phyloP scores from a whole-genome alignment of 495 filamentous ascomycete species.

The Hypoxylon perforatum region DNA sequence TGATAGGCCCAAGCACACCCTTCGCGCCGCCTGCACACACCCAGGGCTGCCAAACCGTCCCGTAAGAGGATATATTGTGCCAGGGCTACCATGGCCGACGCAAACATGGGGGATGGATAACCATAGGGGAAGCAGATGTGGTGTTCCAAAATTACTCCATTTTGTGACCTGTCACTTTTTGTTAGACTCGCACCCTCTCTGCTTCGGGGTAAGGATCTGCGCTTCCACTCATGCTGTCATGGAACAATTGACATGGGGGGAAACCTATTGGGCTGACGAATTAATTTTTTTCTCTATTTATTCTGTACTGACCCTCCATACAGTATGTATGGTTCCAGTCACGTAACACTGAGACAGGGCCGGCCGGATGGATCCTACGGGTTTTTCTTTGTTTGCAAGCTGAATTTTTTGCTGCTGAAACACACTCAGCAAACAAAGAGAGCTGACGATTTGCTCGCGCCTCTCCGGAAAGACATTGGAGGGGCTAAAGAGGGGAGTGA shows the following conservation, averaged over 20 bases:
- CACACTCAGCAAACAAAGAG: constrained; percentile 34
- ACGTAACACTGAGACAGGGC: constrained; percentile 32
- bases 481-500: constrained; percentile 26
- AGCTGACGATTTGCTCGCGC: constrained; percentile 28
- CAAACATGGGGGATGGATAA: constrained; percentile 40
- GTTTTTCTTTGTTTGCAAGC: constrained; percentile 44
- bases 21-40: background rate
- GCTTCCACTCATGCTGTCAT: background rate
- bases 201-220: constrained; percentile 27
- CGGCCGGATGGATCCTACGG: constrained; percentile 23
- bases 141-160: constrained; percentile 21
- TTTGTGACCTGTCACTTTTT: constrained; percentile 37
- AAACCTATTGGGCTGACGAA: constrained; percentile 1
- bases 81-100: background rate
- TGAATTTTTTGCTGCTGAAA: constrained; percentile 27
- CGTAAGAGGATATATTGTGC: no score
- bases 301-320: constrained; percentile 1
- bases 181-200: constrained; percentile 36
- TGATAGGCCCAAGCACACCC: constrained; percentile 24
- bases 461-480: constrained; percentile 38
- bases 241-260: constrained; percentile 24
- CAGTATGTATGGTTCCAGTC: constrained; percentile 9
- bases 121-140: constrained; percentile 8
- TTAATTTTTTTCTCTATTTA: constrained; percentile 6
- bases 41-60: no score